A percentile compares a stretch with the other conserved stretches of the same genome.
Evolutionary conservation across 1,139 yeast genomes (phyloP).

Genomic region (Eremothecium cymbalariae): DNA sequence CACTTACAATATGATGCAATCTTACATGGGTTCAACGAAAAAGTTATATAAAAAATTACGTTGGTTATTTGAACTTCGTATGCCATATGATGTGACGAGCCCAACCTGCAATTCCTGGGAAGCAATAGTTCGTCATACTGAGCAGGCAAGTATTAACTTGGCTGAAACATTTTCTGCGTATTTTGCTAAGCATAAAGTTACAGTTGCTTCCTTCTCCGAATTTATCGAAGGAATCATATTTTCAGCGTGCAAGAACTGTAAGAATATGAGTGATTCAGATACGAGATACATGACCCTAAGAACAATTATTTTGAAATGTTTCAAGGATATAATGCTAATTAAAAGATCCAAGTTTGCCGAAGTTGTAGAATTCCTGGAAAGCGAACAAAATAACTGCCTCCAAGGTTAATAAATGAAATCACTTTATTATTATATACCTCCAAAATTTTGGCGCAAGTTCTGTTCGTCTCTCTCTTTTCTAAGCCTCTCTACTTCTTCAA

Average conservation of each 20-base stretch:
- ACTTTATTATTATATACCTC: conserved; percentile 10
- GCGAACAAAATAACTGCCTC: not conserved
- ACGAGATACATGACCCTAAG: not conserved
- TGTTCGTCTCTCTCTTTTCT: conserved; percentile 62
- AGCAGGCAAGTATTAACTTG: conserved; percentile 13
- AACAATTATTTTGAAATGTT: not conserved
- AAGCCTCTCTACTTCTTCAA: conserved; percentile 71
- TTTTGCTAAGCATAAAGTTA: conserved; percentile 9
- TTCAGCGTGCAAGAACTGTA: not conserved
- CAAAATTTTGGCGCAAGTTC: conserved; percentile 46
- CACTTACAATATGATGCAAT: conserved; percentile 14
- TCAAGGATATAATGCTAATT: not conserved
- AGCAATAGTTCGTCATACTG: conserved; percentile 19
- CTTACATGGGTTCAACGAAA: conserved; percentile 8
- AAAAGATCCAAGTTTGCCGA: conserved; percentile 3
- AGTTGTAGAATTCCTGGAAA: not conserved
- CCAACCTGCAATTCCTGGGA: conserved; percentile 14
- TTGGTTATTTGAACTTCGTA: conserved; percentile 18
- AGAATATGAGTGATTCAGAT: not conserved
- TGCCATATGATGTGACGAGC: conserved; percentile 24
- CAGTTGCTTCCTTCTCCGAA: conserved; percentile 1
- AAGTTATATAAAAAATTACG: conserved; percentile 9
- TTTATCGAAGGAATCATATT: conserved; percentile 6
- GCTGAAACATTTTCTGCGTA: conserved; percentile 14
- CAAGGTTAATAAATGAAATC: not conserved